These are phyloP conservation scores for Lolium perenne DNA, from an alignment of 176 grass and related monocot genomes.

Conservation along the genomic window DNA sequence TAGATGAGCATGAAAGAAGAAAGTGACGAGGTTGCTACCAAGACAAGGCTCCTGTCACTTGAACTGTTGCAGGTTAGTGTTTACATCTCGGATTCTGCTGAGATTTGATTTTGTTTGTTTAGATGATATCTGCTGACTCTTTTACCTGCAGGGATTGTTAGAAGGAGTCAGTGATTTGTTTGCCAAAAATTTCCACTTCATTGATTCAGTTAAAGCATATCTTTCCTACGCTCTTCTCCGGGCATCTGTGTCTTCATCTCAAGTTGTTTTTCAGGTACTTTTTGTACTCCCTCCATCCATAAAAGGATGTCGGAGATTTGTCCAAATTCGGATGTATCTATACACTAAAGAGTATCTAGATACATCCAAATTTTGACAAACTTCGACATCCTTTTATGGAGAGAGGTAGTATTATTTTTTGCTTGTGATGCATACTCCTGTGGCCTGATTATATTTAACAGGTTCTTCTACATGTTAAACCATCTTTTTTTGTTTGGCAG, in stretches of 20 bases:
- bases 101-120: constrained; percentile 52
- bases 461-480: constrained; percentile 33
- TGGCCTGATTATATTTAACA: constrained; percentile 31
- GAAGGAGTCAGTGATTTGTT: constrained; percentile 91
- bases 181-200: constrained; percentile 99
- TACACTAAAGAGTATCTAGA: too few species aligned
- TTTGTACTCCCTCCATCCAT: background rate
- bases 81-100: constrained; percentile 34
- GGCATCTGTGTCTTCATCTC: constrained; percentile 86
- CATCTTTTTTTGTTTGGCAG: constrained; percentile 60
- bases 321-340: too few species aligned
- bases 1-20: constrained; percentile 99
- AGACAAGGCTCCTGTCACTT: constrained; percentile 95
- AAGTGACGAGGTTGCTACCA: constrained; percentile 89
- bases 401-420: background rate
- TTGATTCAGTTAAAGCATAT: constrained; percentile 99
- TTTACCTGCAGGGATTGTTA: constrained; percentile 80
- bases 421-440: constrained; percentile 32
- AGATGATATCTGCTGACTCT: constrained; percentile 32
- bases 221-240: constrained; percentile 95
- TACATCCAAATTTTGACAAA: too few species aligned
- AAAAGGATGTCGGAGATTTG: too few species aligned
- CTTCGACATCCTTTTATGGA: too few species aligned
- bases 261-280: constrained; percentile 92
- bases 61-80: constrained; percentile 90